Base-by-base conservation (phyloP, 2,329 filamentous ascomycete genomes). In the Aspergillus clavatus region DNA sequence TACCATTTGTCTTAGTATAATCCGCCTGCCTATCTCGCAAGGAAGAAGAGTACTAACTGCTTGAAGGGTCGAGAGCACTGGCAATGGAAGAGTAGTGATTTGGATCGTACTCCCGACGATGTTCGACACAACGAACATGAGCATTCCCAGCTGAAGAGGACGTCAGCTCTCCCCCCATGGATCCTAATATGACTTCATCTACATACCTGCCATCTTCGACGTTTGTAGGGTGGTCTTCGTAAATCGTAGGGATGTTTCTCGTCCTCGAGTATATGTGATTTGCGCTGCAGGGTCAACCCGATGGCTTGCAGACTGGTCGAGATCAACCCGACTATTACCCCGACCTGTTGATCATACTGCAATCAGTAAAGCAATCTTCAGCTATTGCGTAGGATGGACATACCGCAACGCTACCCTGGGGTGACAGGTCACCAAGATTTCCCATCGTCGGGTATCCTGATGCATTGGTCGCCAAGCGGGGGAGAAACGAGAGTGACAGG, bases 201-300 rank as follows among this genome's bases (percentile, higher is more conserved):
- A 33, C 49, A 53, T 55, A 80, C 75, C 79, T 96, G 93, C 93
- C 93, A 98, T 78, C 89, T 80, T 60, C 90, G 81, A 61, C 93
- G 81, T 62, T 86, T 85, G 70, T 96, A 94, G 4, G 93, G 89
- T 36, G 93, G 91, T 50, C 91, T 79, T 56, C 87, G 84, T 48
- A 84, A 75, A 70, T 93, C 82, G 66, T 88, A 84, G 23, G 78
- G 75, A 41, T 82, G 81, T 69, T 95, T 95, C 73, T 94, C 89
- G 72, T 98, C 93, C 74, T 98, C 93, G 63, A 97, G 83, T 56
- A 98, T 85, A 72, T 98, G 93, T 53, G 93, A 97, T 72, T 98
- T 97, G 66, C 93, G 88, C 72, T 98, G 93, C 21, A 98, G 79
- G 24, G 93, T 98, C 54, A 98, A 79, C 55, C 93, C 93, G 59